phyloP scores from a whole-genome alignment of 2,329 filamentous ascomycete genomes.

The Alternaria sp. region DNA sequence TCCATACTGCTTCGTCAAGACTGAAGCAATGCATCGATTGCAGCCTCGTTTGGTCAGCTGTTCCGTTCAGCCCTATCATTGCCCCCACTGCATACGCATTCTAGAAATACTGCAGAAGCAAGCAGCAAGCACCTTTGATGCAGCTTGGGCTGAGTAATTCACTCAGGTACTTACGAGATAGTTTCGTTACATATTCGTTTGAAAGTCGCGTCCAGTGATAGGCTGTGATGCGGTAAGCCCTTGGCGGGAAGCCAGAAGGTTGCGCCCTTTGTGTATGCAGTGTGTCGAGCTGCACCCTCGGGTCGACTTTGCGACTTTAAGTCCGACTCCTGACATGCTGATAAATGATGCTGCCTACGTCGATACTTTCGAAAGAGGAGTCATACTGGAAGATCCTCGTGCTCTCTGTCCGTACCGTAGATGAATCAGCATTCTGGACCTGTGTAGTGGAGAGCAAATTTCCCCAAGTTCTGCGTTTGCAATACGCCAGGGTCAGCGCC shows the following conservation, averaged over 20 bases:
- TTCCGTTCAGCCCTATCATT: constrained; percentile 17
- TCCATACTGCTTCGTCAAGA: constrained; percentile 18
- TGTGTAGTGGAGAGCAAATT: neutral
- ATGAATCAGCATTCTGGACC: constrained; percentile 13
- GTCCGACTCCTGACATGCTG: constrained; percentile 2
- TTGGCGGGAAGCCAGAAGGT: neutral
- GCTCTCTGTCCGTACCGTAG: neutral
- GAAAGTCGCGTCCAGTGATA: constrained; percentile 9
- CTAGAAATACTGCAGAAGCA: constrained; percentile 9
- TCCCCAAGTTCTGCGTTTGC: neutral
- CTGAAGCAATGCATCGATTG: neutral
- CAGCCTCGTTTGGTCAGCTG: constrained; percentile 22
- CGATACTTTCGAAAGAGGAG: neutral
- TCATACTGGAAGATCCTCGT: neutral
- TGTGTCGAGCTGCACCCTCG: neutral
- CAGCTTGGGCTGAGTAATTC: constrained; percentile 23
- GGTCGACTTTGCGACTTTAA: constrained; percentile 5
- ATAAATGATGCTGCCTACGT: neutral
- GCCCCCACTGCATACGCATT: neutral
- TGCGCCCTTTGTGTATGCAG: constrained; percentile 2
- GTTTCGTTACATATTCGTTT: neutral
- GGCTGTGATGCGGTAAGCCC: neutral
- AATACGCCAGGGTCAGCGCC: neutral
- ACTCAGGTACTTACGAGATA: neutral
- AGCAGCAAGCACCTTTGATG: neutral